Conservation (phyloP, 1,284 basidiomycete genomes). For the Peniophora sp. region DNA sequence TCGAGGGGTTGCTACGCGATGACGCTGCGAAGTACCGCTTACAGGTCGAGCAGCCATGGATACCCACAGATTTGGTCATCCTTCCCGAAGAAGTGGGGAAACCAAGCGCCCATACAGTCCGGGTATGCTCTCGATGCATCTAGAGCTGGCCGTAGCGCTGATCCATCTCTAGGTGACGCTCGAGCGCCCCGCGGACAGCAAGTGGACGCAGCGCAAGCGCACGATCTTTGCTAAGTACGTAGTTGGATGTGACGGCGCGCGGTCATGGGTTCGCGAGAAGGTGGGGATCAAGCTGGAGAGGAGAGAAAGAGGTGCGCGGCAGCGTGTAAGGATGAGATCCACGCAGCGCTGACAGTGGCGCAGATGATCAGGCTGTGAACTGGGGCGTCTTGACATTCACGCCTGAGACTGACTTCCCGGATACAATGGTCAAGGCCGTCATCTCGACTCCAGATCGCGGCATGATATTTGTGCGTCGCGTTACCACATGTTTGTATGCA, state of each 20-base stretch:
- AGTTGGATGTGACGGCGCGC: slow-evolving; percentile 11
- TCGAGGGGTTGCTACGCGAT: slow-evolving; percentile 7
- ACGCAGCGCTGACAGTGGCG: not conserved
- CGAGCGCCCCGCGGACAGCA: not conserved
- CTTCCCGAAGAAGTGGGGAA: not conserved
- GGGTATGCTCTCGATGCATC: not conserved
- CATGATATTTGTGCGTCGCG: not conserved
- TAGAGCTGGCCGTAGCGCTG: not conserved
- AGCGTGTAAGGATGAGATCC: not conserved
- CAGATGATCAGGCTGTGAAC: slow-evolving; percentile 1
- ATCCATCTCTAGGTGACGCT: not conserved
- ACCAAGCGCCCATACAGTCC: slow-evolving; percentile 1
- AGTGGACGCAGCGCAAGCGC: not conserved
- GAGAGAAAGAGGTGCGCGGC: not conserved
- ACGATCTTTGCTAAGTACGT: slow-evolving; percentile 11
- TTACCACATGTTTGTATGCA: not conserved
- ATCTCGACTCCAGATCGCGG: not conserved
- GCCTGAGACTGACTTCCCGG: not conserved
- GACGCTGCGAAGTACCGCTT: not conserved
- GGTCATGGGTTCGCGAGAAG: slow-evolving; percentile 10
- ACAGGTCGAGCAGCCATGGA: slow-evolving; percentile 5
- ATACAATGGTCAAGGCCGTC: not conserved
- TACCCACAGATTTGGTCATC: slow-evolving; percentile 4
- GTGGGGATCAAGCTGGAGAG: slow-evolving; percentile 6
- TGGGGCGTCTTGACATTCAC: slow-evolving; percentile 1